A percentile compares a stretch with the other conserved stretches of the same genome.
Conservation (phyloP, 2,329 filamentous ascomycete species). For the Xylariaceae sp. region DNA sequence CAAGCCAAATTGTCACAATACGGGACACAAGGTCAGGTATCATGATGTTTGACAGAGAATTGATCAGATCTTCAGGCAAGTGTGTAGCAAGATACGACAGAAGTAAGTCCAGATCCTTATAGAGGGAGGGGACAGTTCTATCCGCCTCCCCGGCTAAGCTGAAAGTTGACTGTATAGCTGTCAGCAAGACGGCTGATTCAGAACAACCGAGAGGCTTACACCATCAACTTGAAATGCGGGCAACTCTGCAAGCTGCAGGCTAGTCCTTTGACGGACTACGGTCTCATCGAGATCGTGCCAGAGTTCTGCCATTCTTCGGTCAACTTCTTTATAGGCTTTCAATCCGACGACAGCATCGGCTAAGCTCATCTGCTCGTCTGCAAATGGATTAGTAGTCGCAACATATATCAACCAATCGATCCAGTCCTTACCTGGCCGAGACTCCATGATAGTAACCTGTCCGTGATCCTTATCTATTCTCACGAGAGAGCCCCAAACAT, state of each 20-base stretch:
- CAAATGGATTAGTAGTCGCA: conserved; percentile 18
- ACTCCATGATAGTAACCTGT: conserved; percentile 53
- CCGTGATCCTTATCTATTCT: conserved; percentile 54
- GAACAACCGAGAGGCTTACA: conserved; percentile 28
- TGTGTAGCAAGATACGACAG: conserved; percentile 49
- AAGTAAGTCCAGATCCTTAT: conserved; percentile 49
- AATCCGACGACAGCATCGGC: conserved; percentile 53
- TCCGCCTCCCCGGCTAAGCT: conserved; percentile 41
- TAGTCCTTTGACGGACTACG: conserved; percentile 58
- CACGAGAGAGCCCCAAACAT: conserved; percentile 69
- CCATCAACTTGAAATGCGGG: conserved; percentile 40
- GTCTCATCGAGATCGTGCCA: conserved; percentile 61
- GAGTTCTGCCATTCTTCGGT: conserved; percentile 55
- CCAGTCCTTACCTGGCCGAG: conserved; percentile 42
- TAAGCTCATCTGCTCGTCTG: conserved; percentile 51
- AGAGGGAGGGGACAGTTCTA: conserved; percentile 45
- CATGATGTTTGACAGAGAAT: conserved; percentile 63
- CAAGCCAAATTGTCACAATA: conserved; percentile 71
- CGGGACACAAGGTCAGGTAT: conserved; percentile 65
- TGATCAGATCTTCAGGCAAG: conserved; percentile 52
- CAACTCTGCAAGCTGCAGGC: conserved; percentile 32
- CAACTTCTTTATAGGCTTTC: conserved; percentile 57
- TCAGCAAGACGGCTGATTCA: conserved; percentile 12
- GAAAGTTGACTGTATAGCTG: conserved; percentile 38
- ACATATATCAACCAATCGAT: neutral